phyloP scores from a whole-genome alignment of 306 rosid genomes.

The Malus asiatica region DNA sequence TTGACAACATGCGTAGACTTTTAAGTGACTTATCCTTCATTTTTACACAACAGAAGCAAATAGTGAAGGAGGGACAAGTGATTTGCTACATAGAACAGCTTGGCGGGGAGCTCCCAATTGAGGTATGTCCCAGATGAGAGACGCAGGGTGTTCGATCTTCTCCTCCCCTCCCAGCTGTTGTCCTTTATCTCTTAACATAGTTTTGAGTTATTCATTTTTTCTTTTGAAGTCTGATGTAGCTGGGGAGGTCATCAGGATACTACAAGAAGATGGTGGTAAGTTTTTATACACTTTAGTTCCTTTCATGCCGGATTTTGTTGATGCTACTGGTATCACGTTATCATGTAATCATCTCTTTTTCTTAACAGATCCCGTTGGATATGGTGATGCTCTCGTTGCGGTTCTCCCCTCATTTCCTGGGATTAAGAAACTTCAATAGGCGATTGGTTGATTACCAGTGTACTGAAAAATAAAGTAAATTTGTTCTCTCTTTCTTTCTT shows the following conservation, averaged over 20 bases:
- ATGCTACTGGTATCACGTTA: not conserved
- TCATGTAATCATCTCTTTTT: not conserved
- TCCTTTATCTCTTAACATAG: not conserved
- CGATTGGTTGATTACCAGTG: not conserved
- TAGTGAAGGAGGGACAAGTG: conserved; percentile 78
- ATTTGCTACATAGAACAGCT: conserved; percentile 81
- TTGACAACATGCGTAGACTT: not conserved
- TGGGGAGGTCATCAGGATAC: conserved; percentile 82
- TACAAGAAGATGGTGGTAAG: conserved; percentile 82
- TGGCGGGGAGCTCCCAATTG: conserved; percentile 68
- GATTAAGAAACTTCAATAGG: conserved; percentile 75
- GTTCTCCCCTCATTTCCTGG: conserved; percentile 89
- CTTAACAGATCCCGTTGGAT: conserved; percentile 76
- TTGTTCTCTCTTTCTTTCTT: not conserved
- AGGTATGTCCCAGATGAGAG: conserved; percentile 42
- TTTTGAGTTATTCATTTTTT: not conserved
- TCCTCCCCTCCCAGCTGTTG: not conserved
- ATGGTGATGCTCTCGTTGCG: conserved; percentile 75
- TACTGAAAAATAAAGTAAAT: not conserved
- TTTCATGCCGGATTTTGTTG: not conserved
- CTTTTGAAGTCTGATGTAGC: conserved; percentile 59
- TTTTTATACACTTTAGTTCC: not conserved
- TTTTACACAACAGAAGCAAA: conserved; percentile 52
- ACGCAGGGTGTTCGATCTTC: not conserved
- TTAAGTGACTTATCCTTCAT: not conserved